Base-by-base conservation (phyloP, 208 protist species). In the Crithidia mellificae region DNA sequence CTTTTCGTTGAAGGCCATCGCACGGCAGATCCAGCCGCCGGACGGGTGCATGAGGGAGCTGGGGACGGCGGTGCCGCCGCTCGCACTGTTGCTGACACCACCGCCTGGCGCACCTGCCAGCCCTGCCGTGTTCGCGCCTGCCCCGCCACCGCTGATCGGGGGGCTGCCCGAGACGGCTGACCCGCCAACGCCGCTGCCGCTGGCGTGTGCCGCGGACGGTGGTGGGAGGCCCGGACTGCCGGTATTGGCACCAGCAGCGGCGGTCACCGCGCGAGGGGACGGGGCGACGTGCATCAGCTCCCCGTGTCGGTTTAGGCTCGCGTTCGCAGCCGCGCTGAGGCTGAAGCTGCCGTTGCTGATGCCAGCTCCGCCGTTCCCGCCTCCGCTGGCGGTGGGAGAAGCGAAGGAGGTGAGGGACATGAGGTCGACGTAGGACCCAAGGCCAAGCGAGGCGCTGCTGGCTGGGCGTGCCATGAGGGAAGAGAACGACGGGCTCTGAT, bases 21-120 rank as follows among this genome's bases (percentile, higher is more conserved):
- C 85, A 3, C 85, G 85, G 68, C 90, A 95, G 22, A 95, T 88
- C 88, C 90, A 95, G 1, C 80, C 80, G 12, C 85, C 89, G 30
- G 73, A 80, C 12, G 78, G 75, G 66, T 85, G 74, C 63, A 81
- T 62, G 41, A 65, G 70, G 4, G 39, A 52, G n/a, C 50, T 58
- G 0, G 55, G 1, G 15, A 32, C 20, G 39, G 46, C 49, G 38
- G 29, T 53, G 44, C 32, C 30, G 25, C 17, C 27, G 41, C 24
- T 12, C 6, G 34, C 12, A 25, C 52, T 0, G 55, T 47, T n/a
- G n/a, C n/a, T n/a, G n/a, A n/a, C n/a, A n/a, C n/a, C n/a, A n/a
- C n/a, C n/a, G n/a, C n/a, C n/a, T n/a, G n/a, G n/a, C n/a, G n/a
- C n/a, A n/a, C n/a, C n/a, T n/a, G 47, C n/a, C 32, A 29, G 24